These are phyloP conservation scores for Dendrobium catenatum DNA, from an alignment of 106 monocot genomes.

Conservation along the genomic window DNA sequence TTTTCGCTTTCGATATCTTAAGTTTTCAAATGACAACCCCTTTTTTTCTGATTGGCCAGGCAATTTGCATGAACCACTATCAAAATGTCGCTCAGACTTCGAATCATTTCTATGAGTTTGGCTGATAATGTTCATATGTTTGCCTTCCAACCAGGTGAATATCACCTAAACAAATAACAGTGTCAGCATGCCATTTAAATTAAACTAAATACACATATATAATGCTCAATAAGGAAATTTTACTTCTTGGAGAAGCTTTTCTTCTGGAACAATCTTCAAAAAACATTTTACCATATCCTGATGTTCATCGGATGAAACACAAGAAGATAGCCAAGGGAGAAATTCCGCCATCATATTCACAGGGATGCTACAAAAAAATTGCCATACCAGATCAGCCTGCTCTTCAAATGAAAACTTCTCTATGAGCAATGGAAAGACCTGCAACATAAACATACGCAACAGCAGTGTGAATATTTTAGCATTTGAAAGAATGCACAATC, in stretches of 20 bases:
- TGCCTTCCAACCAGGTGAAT: slow-evolving; percentile 91
- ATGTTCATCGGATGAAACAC: slow-evolving; percentile 71
- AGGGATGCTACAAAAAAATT: slow-evolving; percentile 95
- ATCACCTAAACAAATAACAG: slow-evolving; percentile 3
- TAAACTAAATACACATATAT: neutral
- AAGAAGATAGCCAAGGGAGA: slow-evolving; percentile 88
- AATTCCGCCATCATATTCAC: slow-evolving; percentile 91
- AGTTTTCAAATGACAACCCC: slow-evolving; percentile 23
- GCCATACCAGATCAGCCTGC: slow-evolving; percentile 93
- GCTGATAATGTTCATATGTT: slow-evolving; percentile 9
- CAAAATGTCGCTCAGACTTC: neutral
- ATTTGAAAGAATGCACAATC: neutral
- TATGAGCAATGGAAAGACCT: slow-evolving; percentile 94
- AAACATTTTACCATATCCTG: slow-evolving; percentile 79
- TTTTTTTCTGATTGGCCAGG: slow-evolving; percentile 18
- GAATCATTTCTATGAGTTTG: slow-evolving; percentile 8
- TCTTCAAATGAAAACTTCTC: slow-evolving; percentile 92
- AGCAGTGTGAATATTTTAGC: neutral
- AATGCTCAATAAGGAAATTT: neutral
- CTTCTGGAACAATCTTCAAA: slow-evolving; percentile 77
- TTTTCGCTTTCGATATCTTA: slow-evolving; percentile 68
- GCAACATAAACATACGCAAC: slow-evolving; percentile 6
- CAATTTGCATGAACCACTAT: slow-evolving; percentile 10
- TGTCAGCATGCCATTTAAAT: neutral
- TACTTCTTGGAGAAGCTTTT: slow-evolving; percentile 93